phyloP scores from a whole-genome alignment of 2,329 filamentous ascomycete species.

The Paracoccidioides brasiliensis region DNA sequence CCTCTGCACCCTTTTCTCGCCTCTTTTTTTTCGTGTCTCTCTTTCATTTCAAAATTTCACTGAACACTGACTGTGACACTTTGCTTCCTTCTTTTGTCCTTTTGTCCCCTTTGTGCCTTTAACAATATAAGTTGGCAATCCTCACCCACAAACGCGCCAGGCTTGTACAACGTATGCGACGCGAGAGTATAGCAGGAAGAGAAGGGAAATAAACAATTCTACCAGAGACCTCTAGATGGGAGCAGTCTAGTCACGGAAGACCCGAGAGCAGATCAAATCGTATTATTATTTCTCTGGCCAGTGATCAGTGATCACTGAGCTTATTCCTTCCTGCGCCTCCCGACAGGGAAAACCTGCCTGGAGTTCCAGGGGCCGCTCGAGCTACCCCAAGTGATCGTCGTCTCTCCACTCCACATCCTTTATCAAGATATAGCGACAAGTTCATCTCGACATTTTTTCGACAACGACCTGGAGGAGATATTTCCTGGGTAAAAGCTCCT shows the following conservation, averaged over 20 bases:
- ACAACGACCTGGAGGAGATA: background rate
- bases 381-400: slow-evolving; percentile 6
- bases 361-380: slow-evolving; percentile 2
- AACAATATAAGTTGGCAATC: background rate
- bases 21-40: background rate
- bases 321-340: slow-evolving; percentile 2
- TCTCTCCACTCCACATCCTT: slow-evolving; percentile 14
- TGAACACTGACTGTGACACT: background rate
- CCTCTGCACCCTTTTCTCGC: background rate
- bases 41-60: background rate
- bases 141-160: background rate
- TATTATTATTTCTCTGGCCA: background rate
- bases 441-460: background rate
- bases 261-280: background rate
- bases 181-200: background rate
- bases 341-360: slow-evolving; percentile 1
- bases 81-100: background rate
- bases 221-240: background rate
- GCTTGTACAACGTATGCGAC: slow-evolving; percentile 2
- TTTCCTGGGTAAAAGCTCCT: background rate
- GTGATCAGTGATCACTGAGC: background rate
- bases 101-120: background rate
- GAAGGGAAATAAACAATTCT: slow-evolving; percentile 1
- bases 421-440: slow-evolving; percentile 8
- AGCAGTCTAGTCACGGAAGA: background rate